These are phyloP conservation scores for Globisporangium nodosum DNA, from an alignment of 352 stramenopile species.

Conservation along the genomic window DNA sequence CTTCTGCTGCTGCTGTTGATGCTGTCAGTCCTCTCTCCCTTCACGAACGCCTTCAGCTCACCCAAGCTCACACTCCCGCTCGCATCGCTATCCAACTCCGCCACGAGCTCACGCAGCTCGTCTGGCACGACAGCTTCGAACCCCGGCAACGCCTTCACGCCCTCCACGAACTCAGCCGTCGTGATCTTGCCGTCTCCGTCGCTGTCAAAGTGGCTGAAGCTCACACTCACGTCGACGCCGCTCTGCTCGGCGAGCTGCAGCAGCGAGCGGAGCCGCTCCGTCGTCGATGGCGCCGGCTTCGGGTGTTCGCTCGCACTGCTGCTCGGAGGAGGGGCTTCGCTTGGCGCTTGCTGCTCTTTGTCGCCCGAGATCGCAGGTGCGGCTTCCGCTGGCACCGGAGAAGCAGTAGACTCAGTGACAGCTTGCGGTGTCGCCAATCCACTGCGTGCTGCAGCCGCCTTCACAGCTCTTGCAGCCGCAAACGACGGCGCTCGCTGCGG, in stretches of 20 bases:
- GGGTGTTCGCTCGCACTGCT: not conserved
- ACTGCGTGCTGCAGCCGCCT: slow-evolving; percentile 6
- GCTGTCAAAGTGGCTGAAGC: slow-evolving; percentile 71
- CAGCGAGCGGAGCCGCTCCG: slow-evolving; percentile 17
- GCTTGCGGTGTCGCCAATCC: not conserved
- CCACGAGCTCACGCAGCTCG: slow-evolving; percentile 36
- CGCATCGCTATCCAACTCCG: slow-evolving; percentile 37
- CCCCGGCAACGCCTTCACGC: slow-evolving; percentile 37
- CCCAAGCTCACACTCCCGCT: slow-evolving; percentile 52
- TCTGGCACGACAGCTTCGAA: slow-evolving; percentile 34
- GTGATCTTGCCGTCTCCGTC: slow-evolving; percentile 58
- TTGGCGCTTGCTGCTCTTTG: not conserved
- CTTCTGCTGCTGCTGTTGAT: not conserved
- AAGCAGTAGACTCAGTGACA: not conserved
- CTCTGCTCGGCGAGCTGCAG: slow-evolving; percentile 33
- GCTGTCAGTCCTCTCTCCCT: not conserved
- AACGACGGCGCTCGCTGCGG: slow-evolving; percentile 21
- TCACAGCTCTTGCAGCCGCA: slow-evolving; percentile 20
- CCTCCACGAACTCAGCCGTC: slow-evolving; percentile 41
- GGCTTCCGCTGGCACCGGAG: not conserved
- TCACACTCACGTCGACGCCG: slow-evolving; percentile 38
- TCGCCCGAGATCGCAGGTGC: not conserved
- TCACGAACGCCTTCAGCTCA: slow-evolving; percentile 52
- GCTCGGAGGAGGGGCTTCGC: not conserved
- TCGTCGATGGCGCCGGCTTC: not conserved